phyloP scores from a whole-genome alignment of 768 basidiomycete genomes.

The Cystofilobasidium macerans region DNA sequence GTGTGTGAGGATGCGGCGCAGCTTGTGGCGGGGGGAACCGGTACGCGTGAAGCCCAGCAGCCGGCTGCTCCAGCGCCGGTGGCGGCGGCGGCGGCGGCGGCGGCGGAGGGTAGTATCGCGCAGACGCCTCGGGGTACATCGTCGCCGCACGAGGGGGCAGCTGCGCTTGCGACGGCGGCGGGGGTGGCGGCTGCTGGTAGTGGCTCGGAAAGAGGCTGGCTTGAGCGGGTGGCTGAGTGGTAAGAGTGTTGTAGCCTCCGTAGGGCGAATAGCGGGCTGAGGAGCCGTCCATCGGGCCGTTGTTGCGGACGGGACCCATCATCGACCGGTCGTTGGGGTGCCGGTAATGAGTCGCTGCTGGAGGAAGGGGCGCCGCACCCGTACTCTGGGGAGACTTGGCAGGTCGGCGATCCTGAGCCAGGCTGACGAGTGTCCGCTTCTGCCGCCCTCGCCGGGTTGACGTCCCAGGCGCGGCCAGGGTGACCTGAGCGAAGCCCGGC shows the following conservation, averaged over 20 bases:
- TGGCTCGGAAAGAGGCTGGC: too few species aligned
- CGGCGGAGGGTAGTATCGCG: neutral
- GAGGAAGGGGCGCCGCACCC: too few species aligned
- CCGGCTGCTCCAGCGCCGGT: neutral
- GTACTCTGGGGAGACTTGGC: neutral
- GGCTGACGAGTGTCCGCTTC: neutral
- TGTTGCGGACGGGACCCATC: too few species aligned
- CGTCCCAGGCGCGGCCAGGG: conserved; percentile 33
- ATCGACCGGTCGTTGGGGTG: too few species aligned
- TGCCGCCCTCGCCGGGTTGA: neutral
- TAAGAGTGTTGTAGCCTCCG: too few species aligned
- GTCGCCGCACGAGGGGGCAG: neutral
- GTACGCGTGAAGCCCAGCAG: neutral
- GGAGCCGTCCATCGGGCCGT: too few species aligned
- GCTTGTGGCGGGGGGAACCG: neutral
- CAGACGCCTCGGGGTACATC: neutral
- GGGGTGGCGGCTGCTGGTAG: neutral
- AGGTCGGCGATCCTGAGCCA: neutral
- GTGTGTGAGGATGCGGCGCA: neutral
- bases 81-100: neutral
- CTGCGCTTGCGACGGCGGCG: neutral
- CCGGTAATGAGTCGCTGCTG: too few species aligned
- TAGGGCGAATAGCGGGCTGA: too few species aligned
- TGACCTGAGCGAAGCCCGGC: conserved; percentile 74
- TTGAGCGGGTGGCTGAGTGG: too few species aligned